Evolutionary conservation across 2,329 filamentous ascomycete species (phyloP).

Genomic region (Amylocarpus encephaloides): DNA sequence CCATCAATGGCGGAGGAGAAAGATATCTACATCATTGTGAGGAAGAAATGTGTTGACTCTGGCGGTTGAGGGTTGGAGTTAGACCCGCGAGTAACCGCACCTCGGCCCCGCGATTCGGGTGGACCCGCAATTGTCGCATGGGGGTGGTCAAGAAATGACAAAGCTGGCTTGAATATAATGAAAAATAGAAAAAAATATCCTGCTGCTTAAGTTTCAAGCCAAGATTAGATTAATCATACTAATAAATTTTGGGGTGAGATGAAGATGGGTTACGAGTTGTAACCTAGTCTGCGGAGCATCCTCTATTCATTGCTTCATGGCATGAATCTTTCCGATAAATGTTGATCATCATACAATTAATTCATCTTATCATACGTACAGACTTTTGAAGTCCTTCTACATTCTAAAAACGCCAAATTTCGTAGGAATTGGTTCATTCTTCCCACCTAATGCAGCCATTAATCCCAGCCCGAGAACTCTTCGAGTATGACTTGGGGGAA

Average conservation of each 20-base stretch:
- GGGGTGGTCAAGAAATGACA: too few relatives aligned
- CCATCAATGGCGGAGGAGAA: not conserved
- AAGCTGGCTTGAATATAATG: too few relatives aligned
- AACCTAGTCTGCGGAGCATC: too few relatives aligned
- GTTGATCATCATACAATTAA: not conserved
- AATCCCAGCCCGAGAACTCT: slow-evolving; percentile 67
- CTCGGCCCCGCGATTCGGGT: too few relatives aligned
- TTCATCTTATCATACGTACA: not conserved
- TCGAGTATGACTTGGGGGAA: slow-evolving; percentile 70
- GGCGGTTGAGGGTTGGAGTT: not conserved
- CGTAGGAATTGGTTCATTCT: slow-evolving; percentile 54
- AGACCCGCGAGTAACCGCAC: not conserved
- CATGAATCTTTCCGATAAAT: too few relatives aligned
- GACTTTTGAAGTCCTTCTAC: slow-evolving; percentile 39
- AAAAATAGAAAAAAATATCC: too few relatives aligned
- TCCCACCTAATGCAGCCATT: slow-evolving; percentile 63
- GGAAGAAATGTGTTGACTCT: not conserved
- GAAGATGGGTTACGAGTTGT: too few relatives aligned
- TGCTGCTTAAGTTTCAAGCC: too few relatives aligned
- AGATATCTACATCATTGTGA: not conserved
- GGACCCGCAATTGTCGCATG: too few relatives aligned
- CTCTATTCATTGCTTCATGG: too few relatives aligned
- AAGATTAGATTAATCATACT: too few relatives aligned
- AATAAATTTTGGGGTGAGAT: too few relatives aligned
- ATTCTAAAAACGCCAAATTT: slow-evolving; percentile 80